phyloP scores from a whole-genome alignment of 164 flowering plant species.

The Stephania japonica region DNA sequence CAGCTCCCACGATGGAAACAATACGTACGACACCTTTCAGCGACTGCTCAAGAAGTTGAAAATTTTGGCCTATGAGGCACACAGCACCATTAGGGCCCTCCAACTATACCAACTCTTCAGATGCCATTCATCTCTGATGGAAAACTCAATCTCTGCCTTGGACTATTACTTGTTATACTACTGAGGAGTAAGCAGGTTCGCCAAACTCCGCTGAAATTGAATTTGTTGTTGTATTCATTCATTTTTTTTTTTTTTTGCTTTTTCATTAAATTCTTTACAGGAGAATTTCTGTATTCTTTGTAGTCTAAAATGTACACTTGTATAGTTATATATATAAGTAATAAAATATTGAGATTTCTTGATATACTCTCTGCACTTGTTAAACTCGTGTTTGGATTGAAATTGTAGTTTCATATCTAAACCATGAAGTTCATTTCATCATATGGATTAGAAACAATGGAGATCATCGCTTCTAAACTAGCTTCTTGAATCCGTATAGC shows the following conservation, averaged over 20 bases:
- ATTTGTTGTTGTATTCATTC: constrained; percentile 6
- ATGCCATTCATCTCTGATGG: neutral
- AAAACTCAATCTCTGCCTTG: too few relatives aligned
- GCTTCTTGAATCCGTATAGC: too few relatives aligned
- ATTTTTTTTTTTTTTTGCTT: neutral
- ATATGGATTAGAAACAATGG: neutral
- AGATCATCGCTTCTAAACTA: too few relatives aligned
- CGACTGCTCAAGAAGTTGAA: neutral
- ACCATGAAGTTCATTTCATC: neutral
- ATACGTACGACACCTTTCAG: neutral
- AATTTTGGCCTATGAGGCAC: neutral
- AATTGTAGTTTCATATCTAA: too few relatives aligned
- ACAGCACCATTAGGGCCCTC: neutral
- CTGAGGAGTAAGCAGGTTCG: neutral
- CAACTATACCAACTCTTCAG: neutral
- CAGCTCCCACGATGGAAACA: neutral
- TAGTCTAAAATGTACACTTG: constrained; percentile 10
- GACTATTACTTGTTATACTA: neutral
- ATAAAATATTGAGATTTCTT: neutral
- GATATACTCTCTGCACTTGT: neutral
- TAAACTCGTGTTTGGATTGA: neutral
- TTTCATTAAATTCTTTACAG: constrained; percentile 1
- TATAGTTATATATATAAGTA: constrained; percentile 15
- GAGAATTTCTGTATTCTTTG: constrained; percentile 11
- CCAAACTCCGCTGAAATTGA: neutral